Base-by-base conservation (phyloP, 495 filamentous ascomycete species). In the Corynascus novoguineensis region DNA sequence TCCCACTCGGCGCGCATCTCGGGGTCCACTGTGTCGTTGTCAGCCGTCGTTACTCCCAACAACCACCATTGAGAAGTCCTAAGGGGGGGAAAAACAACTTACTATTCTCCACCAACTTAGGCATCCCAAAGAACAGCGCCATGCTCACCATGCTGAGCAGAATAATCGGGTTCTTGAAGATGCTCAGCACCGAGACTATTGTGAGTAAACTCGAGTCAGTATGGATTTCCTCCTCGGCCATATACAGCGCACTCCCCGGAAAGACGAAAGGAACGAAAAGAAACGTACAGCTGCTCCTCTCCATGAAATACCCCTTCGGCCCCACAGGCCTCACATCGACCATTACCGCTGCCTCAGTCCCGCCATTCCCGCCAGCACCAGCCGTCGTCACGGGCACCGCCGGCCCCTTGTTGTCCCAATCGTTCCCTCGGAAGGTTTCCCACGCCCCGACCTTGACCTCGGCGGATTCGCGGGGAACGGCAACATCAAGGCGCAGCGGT, bases 71-170 rank as follows among this genome's bases (percentile, higher is more conserved):
- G n/a, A n/a, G n/a, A n/a, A n/a, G n/a, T 5, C 34, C 15, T 10
- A 54, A 45, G 29, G 28, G 49, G 54, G 10, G 14, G 15, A n/a
- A n/a, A n/a, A n/a, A n/a, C n/a, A n/a, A 82, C 91, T 53, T 83
- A 97, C 92, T 95, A 62, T 95, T 97, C 50, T 97, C 91, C 73
- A 97, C 83, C 32, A 98, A 67, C 71, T 96, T 92, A 9, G 93
- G 93, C 84, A 97, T 84, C 27, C 91, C 91, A 49, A 97, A 73
- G 38, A 95, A 90, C 44, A 95, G 71, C 0, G 69, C 84, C 77
- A 97, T 77, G 29, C 85, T 87, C 22, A 92, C 84, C 21, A 96
- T 68, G 12, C 86, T 88, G 72, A 98, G 81, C 42, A 98, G 73
- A 54, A 98, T 95, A 88, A 97, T 97, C 4, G 93, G 93, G 65